These are phyloP conservation scores for Hanseniaspora occidentalis DNA, from an alignment of 805 yeast species.

Conservation along the genomic window DNA sequence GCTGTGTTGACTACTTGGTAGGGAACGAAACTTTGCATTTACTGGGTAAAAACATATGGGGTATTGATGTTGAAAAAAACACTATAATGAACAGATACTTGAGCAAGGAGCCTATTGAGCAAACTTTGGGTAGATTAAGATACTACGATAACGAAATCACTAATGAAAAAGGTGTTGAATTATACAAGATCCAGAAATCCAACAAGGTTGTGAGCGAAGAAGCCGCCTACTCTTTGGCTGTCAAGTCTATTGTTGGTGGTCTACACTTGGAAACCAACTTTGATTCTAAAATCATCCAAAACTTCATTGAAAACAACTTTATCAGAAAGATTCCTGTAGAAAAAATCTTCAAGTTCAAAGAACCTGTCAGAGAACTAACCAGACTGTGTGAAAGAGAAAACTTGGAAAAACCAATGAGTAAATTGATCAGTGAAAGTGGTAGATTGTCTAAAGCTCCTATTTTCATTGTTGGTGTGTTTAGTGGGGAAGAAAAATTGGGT, in stretches of 20 bases:
- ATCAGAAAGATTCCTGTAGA: slow-evolving; percentile 72
- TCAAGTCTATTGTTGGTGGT: slow-evolving; percentile 75
- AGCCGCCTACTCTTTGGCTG: slow-evolving; percentile 49
- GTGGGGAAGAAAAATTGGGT: slow-evolving; percentile 57
- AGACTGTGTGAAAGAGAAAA: slow-evolving; percentile 65
- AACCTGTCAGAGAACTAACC: slow-evolving; percentile 77
- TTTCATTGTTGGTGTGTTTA: slow-evolving; percentile 82
- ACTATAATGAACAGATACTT: slow-evolving; percentile 54
- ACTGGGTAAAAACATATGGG: slow-evolving; percentile 67
- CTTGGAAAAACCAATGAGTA: slow-evolving; percentile 61
- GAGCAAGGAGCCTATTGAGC: slow-evolving; percentile 53
- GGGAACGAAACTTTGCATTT: slow-evolving; percentile 53
- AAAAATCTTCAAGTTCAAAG: slow-evolving; percentile 64
- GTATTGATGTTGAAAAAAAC: slow-evolving; percentile 65
- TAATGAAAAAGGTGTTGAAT: slow-evolving; percentile 38
- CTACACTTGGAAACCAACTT: slow-evolving; percentile 46
- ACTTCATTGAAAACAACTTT: slow-evolving; percentile 67
- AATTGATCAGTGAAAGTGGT: slow-evolving; percentile 89
- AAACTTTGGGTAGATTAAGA: slow-evolving; percentile 60
- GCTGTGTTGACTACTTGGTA: slow-evolving; percentile 64
- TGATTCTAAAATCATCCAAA: slow-evolving; percentile 46
- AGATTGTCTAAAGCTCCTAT: slow-evolving; percentile 73
- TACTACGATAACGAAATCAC: slow-evolving; percentile 17
- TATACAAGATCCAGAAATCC: slow-evolving; percentile 27
- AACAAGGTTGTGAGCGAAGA: slow-evolving; percentile 16